Base-by-base conservation (phyloP, 2,329 filamentous ascomycete species). In the Passalora sequoiae region DNA sequence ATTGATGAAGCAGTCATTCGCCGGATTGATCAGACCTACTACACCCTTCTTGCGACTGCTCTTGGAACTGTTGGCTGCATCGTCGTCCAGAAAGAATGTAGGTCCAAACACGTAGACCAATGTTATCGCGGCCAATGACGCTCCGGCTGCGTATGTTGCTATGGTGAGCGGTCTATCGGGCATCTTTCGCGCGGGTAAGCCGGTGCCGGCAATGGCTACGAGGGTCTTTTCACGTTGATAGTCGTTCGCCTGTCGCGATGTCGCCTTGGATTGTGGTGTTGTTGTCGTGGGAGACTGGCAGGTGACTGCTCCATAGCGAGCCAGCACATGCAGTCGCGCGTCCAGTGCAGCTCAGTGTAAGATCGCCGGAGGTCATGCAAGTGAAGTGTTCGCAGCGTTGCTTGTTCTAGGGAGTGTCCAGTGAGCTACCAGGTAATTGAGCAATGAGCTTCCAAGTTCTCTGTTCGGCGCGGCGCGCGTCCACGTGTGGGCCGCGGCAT, bases 31-130 rank as follows among this genome's bases (percentile, higher is more conserved):
- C 44, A 97, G 75, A 28, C 92, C 92, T 43, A 97, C 89, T 31
- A 94, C 86, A 46, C 86, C 86, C 62, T 87, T 91, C 67, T 89
- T 92, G 56, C 86, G 81, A 50, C 70, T 69, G 46, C 76, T 77
- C 49, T 66, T 69, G 43, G 76, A 78, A 49, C 66, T 71, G 45
- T 67, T 69, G 17, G 73, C 72, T 39, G 82, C 77, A 44, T 92
- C 85, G 61, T 83, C 81, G 68, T 98, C 91, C 65, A 97, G 83
- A 59, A 94, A 86, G 67, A 91, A 97, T 40, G 89, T 97, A n/a
- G 92, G 92, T 6, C 84, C 89, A 68, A 98, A 97, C 57, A 97
- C 91, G 68, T 97, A 98, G 64, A 97, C 86, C 45, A 97, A 79
- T 22, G 92, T 91, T 51, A 94, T 86, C 50, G 92, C 92, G 43